Conservation (phyloP, 169 alveolate genomes). For the Plasmodium reichenowi region DNA sequence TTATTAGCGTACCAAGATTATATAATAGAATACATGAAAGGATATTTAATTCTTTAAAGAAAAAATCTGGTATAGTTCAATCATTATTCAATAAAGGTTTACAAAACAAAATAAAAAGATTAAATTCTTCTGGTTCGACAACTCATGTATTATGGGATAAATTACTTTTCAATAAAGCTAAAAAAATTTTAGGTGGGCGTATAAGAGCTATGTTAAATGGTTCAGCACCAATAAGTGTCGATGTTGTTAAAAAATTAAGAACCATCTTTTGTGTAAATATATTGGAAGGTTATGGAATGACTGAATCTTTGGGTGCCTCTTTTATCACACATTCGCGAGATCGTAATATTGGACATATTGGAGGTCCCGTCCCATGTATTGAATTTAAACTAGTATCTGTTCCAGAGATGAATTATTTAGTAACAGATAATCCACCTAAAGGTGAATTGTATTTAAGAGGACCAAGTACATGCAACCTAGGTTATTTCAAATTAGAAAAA, state of each 20-base stretch:
- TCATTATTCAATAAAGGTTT: constrained; percentile 87
- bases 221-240: constrained; percentile 91
- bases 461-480: constrained; percentile 85
- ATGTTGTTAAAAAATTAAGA: constrained; percentile 88
- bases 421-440: constrained; percentile 90
- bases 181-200: constrained; percentile 93
- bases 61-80: constrained; percentile 81
- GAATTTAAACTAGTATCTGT: constrained; percentile 92
- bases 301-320: constrained; percentile 93
- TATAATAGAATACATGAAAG: constrained; percentile 93
- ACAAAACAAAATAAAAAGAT: constrained; percentile 65
- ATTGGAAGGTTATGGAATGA: constrained; percentile 95
- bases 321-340: constrained; percentile 85
- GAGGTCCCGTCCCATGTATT: constrained; percentile 89
- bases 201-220: constrained; percentile 90
- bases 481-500: constrained; percentile 93
- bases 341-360: constrained; percentile 85
- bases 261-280: constrained; percentile 89
- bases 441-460: constrained; percentile 96
- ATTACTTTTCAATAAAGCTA: constrained; percentile 87
- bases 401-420: constrained; percentile 93
- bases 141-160: constrained; percentile 85
- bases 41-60: constrained; percentile 85
- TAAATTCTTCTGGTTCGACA: constrained; percentile 77
- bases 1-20: constrained; percentile 96